These are phyloP conservation scores for Mortierella sp. DNA, from an alignment of 371 early-diverging fungal genomes.

Conservation along the genomic window DNA sequence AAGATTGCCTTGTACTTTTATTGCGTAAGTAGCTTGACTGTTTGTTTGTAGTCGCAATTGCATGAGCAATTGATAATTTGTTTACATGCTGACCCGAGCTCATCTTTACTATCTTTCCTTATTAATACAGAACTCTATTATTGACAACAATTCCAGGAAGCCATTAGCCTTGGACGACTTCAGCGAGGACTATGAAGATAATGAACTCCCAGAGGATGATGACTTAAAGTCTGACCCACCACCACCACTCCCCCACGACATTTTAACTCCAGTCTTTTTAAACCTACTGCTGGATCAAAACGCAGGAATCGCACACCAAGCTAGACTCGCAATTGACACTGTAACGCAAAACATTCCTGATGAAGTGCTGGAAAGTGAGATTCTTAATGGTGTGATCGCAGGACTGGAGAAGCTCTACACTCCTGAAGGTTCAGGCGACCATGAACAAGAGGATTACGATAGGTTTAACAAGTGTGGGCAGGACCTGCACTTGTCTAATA, in stretches of 20 bases:
- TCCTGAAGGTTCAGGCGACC: background rate
- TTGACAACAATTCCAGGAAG: constrained; percentile 26
- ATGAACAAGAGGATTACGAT: constrained; percentile 10
- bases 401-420: constrained; percentile 52
- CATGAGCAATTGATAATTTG: constrained; percentile 10
- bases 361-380: constrained; percentile 64
- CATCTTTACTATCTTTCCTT: background rate
- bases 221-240: constrained; percentile 9
- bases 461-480: constrained; percentile 38
- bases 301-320: constrained; percentile 61
- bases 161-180: constrained; percentile 1
- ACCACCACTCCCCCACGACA: constrained; percentile 36
- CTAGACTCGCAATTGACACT: constrained; percentile 63
- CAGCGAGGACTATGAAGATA: constrained; percentile 6
- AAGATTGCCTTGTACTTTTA: constrained; percentile 48
- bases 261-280: constrained; percentile 61
- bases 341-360: constrained; percentile 62
- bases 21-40: constrained; percentile 15
- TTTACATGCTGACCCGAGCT: background rate
- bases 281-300: constrained; percentile 67
- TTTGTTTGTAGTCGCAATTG: background rate
- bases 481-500: constrained; percentile 2
- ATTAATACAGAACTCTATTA: constrained; percentile 30
- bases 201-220: background rate
- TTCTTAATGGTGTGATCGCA: constrained; percentile 64